Conservation (phyloP, 257 asterid genomes). For the Cynanchum wilfordii region DNA sequence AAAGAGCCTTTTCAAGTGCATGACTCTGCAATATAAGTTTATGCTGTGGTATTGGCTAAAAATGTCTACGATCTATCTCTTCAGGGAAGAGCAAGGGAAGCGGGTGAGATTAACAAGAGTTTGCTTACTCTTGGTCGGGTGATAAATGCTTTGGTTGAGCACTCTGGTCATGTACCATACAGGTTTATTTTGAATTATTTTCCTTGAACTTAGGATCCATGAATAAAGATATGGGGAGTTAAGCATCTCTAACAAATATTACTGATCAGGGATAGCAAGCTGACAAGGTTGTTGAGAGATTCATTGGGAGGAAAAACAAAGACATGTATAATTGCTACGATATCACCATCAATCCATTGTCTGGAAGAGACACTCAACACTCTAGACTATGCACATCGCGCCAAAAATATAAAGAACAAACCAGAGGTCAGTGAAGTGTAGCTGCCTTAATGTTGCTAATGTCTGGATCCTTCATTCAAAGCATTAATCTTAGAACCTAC, state of each 20-base stretch:
- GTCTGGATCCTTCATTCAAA: slow-evolving; percentile 15
- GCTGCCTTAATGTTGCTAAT: slow-evolving; percentile 4
- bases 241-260: not conserved
- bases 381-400: slow-evolving; percentile 93
- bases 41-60: not conserved
- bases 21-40: not conserved
- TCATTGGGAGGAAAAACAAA: slow-evolving; percentile 98
- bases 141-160: slow-evolving; percentile 95
- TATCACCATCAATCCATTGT: slow-evolving; percentile 82
- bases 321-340: slow-evolving; percentile 94
- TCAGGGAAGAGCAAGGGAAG: slow-evolving; percentile 99
- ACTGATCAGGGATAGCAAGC: slow-evolving; percentile 85
- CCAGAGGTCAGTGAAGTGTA: slow-evolving; percentile 64
- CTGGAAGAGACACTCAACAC: slow-evolving; percentile 98
- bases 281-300: slow-evolving; percentile 91
- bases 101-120: slow-evolving; percentile 99
- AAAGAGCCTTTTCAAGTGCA: not conserved
- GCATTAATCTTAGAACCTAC: not conserved
- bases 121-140: slow-evolving; percentile 95
- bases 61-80: slow-evolving; percentile 21
- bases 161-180: slow-evolving; percentile 94
- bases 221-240: slow-evolving; percentile 11
- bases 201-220: not conserved
- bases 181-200: slow-evolving; percentile 37
- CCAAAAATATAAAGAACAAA: slow-evolving; percentile 97